Evolutionary conservation across 306 rosid species (phyloP).

Genomic region (Castanea mollissima): DNA sequence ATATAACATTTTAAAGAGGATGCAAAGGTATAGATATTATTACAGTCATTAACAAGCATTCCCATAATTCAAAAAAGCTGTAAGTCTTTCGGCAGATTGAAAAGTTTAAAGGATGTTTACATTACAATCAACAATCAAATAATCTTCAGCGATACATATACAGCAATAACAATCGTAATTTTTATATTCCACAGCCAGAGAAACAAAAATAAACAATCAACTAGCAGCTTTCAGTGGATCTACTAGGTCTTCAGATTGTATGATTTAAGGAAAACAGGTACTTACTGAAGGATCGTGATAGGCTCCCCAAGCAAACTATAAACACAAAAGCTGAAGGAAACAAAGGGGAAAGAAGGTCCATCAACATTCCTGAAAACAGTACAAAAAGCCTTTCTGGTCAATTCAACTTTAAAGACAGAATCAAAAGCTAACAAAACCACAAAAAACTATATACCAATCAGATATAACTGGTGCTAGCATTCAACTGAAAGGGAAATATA

Average conservation of each 20-base stretch:
- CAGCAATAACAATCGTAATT: neutral
- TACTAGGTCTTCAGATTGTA: conserved; percentile 5
- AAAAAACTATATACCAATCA: neutral
- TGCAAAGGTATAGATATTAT: neutral
- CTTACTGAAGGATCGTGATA: conserved; percentile 99
- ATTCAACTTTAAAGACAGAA: conserved; percentile 3
- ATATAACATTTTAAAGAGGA: neutral
- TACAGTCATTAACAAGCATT: too few relatives aligned
- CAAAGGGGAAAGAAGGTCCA: conserved; percentile 95
- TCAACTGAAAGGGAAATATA: neutral
- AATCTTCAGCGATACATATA: neutral
- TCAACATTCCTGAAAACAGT: conserved; percentile 80
- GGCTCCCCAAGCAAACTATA: conserved; percentile 89
- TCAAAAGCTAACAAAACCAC: conserved; percentile 9
- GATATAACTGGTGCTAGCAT: conserved; percentile 2
- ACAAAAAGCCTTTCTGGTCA: conserved; percentile 21
- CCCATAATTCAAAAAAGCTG: neutral
- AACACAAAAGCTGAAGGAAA: conserved; percentile 84
- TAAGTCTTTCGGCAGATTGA: conserved; percentile 12
- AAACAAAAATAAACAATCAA: neutral
- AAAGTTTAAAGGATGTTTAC: neutral
- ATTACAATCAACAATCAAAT: neutral
- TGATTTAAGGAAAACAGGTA: conserved; percentile 13
- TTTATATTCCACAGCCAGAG: neutral
- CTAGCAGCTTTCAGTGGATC: neutral